Percentiles rank a stretch among this genome's conserved stretches.
phyloP scores from a whole-genome alignment of 2,329 filamentous ascomycete species.

The Cercospora citrullina region DNA sequence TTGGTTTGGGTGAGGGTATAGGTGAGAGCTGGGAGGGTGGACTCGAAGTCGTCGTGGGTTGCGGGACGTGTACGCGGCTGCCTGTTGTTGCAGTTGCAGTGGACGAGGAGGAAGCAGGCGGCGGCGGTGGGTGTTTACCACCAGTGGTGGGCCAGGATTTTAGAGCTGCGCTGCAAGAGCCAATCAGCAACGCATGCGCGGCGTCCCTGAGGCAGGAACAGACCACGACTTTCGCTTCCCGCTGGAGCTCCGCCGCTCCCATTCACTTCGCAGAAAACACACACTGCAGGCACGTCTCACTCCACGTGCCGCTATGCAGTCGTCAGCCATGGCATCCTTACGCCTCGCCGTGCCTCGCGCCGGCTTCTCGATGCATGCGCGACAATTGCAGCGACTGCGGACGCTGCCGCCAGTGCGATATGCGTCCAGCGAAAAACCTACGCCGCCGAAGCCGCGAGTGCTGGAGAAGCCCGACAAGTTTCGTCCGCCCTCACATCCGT shows the following conservation, averaged over 20 bases:
- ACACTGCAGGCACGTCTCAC: neutral
- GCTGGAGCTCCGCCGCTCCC: neutral
- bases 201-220: conserved; percentile 12
- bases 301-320: neutral
- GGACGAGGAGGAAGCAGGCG: conserved; percentile 10
- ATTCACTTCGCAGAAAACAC: neutral
- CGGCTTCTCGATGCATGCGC: conserved; percentile 32
- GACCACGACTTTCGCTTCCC: conserved; percentile 1
- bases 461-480: conserved; percentile 88
- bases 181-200: neutral
- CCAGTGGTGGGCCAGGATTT: conserved; percentile 8
- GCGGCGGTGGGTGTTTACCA: conserved; percentile 15
- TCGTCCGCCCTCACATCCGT: conserved; percentile 85
- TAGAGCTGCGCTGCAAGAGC: conserved; percentile 4
- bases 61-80: conserved; percentile 4
- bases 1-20: conserved; percentile 26
- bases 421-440: conserved; percentile 37
- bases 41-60: conserved; percentile 20
- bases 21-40: neutral
- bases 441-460: conserved; percentile 61
- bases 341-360: conserved; percentile 20
- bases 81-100: conserved; percentile 13
- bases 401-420: conserved; percentile 26
- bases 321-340: conserved; percentile 12
- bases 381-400: conserved; percentile 28